Evolutionary conservation across 768 basidiomycete genomes (phyloP).

Genomic region (Boletales sp.): DNA sequence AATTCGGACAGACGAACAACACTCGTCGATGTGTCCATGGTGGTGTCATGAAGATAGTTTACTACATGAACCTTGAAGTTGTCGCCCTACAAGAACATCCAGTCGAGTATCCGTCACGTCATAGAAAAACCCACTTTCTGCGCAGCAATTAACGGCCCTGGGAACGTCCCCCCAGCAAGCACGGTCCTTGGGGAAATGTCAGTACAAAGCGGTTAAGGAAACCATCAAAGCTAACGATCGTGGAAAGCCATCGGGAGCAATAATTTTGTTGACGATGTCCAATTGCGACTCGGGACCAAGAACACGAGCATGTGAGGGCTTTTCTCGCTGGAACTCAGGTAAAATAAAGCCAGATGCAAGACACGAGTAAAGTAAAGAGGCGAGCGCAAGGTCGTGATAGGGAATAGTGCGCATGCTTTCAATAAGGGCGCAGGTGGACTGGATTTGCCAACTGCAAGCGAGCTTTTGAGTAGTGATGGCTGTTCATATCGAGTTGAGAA

Average conservation of each 20-base stretch:
- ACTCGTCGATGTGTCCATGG: conserved; percentile 49
- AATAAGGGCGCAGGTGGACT: neutral
- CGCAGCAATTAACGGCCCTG: conserved; percentile 41
- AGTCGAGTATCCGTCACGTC: neutral
- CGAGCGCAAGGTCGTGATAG: neutral
- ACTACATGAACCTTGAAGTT: conserved; percentile 41
- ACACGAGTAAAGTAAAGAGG: neutral
- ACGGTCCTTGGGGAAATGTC: conserved; percentile 31
- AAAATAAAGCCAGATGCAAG: neutral
- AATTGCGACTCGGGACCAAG: conserved; percentile 28
- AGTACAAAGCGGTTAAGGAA: neutral
- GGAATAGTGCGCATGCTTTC: conserved; percentile 2
- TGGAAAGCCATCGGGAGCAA: conserved; percentile 48
- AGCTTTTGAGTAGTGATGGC: conserved; percentile 1
- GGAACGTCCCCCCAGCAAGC: conserved; percentile 40
- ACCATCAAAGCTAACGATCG: conserved; percentile 30
- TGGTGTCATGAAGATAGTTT: conserved; percentile 41
- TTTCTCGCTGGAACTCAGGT: neutral
- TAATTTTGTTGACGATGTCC: conserved; percentile 37
- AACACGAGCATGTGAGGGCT: neutral
- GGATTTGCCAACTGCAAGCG: neutral
- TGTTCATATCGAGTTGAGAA: neutral
- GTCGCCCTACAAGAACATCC: conserved; percentile 30
- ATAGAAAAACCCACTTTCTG: conserved; percentile 27
- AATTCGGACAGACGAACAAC: conserved; percentile 36